Evolutionary conservation across 495 filamentous ascomycete genomes (phyloP).

Genomic region (Penicillium silybi): DNA sequence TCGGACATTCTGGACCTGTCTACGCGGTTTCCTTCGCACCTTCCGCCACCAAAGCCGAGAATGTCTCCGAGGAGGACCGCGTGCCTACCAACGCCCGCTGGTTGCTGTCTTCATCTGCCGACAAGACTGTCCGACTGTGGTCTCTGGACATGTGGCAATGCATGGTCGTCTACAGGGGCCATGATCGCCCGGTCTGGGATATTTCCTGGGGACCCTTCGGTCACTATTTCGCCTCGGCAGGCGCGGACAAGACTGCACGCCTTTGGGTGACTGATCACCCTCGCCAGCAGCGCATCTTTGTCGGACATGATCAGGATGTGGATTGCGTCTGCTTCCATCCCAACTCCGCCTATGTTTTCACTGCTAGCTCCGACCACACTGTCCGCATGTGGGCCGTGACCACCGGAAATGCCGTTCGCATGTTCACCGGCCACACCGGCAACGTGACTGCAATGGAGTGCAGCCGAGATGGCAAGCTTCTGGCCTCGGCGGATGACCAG

Average conservation of each 20-base stretch:
- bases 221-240: conserved; percentile 88
- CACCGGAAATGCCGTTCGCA: conserved; percentile 76
- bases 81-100: conserved; percentile 63
- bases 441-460: conserved; percentile 79
- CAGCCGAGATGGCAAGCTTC: conserved; percentile 77
- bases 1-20: conserved; percentile 86
- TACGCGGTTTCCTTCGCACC: conserved; percentile 91
- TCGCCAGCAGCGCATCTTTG: conserved; percentile 80
- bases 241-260: conserved; percentile 83
- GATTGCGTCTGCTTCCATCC: conserved; percentile 86
- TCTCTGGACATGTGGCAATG: conserved; percentile 85
- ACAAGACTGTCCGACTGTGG: conserved; percentile 87
- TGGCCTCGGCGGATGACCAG: conserved; percentile 81
- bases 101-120: conserved; percentile 81
- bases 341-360: conserved; percentile 89
- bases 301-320: conserved; percentile 86
- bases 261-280: conserved; percentile 90
- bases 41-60: conserved; percentile 52
- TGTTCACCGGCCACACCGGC: conserved; percentile 88
- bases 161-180: conserved; percentile 87
- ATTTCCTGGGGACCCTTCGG: conserved; percentile 89
- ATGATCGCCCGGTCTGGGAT: conserved; percentile 84
- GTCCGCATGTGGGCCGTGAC: conserved; percentile 96
- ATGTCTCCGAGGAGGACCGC: conserved; percentile 38
- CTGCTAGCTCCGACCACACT: conserved; percentile 81